phyloP scores from a whole-genome alignment of 441 rosid genomes.

The Arabidopsis lyrata region DNA sequence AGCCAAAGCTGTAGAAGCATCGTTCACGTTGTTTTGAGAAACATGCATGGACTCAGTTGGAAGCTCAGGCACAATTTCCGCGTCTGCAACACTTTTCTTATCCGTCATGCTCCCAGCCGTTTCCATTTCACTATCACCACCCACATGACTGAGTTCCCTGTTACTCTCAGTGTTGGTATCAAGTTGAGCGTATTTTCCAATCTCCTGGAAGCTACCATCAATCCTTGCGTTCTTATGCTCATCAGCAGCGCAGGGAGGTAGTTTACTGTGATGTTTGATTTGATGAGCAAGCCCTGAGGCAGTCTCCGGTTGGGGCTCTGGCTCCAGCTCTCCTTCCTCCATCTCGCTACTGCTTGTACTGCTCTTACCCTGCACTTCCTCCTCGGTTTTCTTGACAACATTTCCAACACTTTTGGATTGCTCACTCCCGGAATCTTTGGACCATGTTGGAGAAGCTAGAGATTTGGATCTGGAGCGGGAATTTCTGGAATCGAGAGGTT shows the following conservation, averaged over 20 bases:
- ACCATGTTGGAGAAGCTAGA: slow-evolving; percentile 68
- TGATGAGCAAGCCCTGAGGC: slow-evolving; percentile 31
- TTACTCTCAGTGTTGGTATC: slow-evolving; percentile 36
- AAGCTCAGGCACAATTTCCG: slow-evolving; percentile 46
- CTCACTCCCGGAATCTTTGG: slow-evolving; percentile 73
- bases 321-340: slow-evolving; percentile 99
- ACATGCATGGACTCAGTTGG: slow-evolving; percentile 44
- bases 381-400: slow-evolving; percentile 54
- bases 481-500: slow-evolving; percentile 45
- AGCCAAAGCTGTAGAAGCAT: slow-evolving; percentile 40
- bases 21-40: slow-evolving; percentile 44
- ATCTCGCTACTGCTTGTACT: slow-evolving; percentile 80
- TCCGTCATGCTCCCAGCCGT: slow-evolving; percentile 41
- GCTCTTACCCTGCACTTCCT: slow-evolving; percentile 56
- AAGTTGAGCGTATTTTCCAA: slow-evolving; percentile 18
- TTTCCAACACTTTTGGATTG: slow-evolving; percentile 67
- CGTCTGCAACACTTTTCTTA: slow-evolving; percentile 40
- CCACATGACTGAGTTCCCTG: slow-evolving; percentile 48
- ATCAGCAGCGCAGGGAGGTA: slow-evolving; percentile 33
- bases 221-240: slow-evolving; percentile 29
- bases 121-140: slow-evolving; percentile 38
- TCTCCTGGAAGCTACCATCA: slow-evolving; percentile 23
- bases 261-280: slow-evolving; percentile 31
- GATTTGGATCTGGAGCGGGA: slow-evolving; percentile 56
- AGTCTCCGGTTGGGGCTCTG: slow-evolving; percentile 54